Evolutionary conservation across 2,329 filamentous ascomycete species (phyloP).

Genomic region (Xylaria arbuscula): DNA sequence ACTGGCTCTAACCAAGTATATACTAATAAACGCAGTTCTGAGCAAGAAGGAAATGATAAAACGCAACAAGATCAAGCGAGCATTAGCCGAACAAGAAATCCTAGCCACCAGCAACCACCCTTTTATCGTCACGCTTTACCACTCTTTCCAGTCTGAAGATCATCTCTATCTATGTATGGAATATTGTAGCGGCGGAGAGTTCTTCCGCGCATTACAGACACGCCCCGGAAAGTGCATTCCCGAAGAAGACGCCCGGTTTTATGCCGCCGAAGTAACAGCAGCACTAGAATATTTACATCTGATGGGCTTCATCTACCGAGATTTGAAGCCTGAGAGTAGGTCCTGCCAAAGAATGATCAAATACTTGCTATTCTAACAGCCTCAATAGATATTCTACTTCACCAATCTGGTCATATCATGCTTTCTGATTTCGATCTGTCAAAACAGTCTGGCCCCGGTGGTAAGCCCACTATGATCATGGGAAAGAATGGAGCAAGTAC

Average conservation of each 20-base stretch:
- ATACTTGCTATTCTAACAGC: conserved; percentile 50
- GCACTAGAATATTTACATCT: conserved; percentile 96
- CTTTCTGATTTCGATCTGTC: conserved; percentile 98
- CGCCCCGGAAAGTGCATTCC: conserved; percentile 96
- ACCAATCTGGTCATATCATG: conserved; percentile 99
- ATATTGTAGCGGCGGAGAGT: conserved; percentile 98
- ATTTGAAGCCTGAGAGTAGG: conserved; percentile 97
- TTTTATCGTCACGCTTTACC: conserved; percentile 98
- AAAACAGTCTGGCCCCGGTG: conserved; percentile 95
- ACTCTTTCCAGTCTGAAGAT: conserved; percentile 99
- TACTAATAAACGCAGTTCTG: conserved; percentile 70
- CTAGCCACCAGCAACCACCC: conserved; percentile 98
- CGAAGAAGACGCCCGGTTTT: conserved; percentile 96
- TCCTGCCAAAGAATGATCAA: conserved; percentile 41
- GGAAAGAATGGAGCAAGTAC: conserved; percentile 88
- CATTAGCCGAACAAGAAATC: conserved; percentile 96
- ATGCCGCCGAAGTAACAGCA: conserved; percentile 96
- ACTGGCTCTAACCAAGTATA: not conserved
- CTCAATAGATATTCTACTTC: conserved; percentile 85
- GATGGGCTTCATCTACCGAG: conserved; percentile 99
- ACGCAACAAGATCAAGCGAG: conserved; percentile 99
- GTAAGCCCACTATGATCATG: conserved; percentile 97
- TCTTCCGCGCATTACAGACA: conserved; percentile 96
- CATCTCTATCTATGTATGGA: conserved; percentile 99
- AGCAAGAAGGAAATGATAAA: conserved; percentile 99